phyloP scores from a whole-genome alignment of 2,329 filamentous ascomycete species.

The Cladosporium sp. region DNA sequence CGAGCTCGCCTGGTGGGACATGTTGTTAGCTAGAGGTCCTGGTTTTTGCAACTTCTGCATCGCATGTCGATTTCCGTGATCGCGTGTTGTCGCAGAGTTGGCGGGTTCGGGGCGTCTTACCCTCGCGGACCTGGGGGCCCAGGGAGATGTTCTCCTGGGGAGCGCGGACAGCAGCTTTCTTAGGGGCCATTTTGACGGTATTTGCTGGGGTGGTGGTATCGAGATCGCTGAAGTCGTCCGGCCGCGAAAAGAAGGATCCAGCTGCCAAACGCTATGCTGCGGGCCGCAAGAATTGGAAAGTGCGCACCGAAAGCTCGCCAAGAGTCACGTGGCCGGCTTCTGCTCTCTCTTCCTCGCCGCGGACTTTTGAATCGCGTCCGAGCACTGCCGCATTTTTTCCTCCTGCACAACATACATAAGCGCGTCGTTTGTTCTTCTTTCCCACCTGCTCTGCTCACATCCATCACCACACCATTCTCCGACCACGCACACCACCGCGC shows the following conservation, averaged over 20 bases:
- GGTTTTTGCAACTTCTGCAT: constrained; percentile 18
- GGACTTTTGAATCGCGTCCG: constrained; percentile 10
- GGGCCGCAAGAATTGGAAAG: constrained; percentile 16
- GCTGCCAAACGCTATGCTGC: background rate
- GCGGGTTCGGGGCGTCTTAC: constrained; percentile 48
- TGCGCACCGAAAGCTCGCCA: constrained; percentile 5
- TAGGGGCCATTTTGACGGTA: constrained; percentile 72
- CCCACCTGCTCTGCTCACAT: background rate
- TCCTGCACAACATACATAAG: constrained; percentile 8
- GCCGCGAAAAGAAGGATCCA: constrained; percentile 16
- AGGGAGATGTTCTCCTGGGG: constrained; percentile 96
- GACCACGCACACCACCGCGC: background rate
- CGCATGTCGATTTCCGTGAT: background rate
- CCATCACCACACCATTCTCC: background rate
- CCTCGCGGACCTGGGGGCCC: constrained; percentile 94
- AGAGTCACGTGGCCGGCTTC: background rate
- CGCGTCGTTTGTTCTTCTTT: background rate
- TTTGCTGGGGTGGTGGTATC: constrained; percentile 26
- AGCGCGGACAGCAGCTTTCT: constrained; percentile 79
- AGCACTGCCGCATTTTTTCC: constrained; percentile 17
- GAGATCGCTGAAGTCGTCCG: constrained; percentile 15
- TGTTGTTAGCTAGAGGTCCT: constrained; percentile 29
- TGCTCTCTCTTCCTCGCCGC: background rate
- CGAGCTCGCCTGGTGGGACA: constrained; percentile 73
- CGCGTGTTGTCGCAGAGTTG: constrained; percentile 36